Evolutionary conservation across 805 yeast genomes (phyloP).

Genomic region (Barnettozyma botsteinii): DNA sequence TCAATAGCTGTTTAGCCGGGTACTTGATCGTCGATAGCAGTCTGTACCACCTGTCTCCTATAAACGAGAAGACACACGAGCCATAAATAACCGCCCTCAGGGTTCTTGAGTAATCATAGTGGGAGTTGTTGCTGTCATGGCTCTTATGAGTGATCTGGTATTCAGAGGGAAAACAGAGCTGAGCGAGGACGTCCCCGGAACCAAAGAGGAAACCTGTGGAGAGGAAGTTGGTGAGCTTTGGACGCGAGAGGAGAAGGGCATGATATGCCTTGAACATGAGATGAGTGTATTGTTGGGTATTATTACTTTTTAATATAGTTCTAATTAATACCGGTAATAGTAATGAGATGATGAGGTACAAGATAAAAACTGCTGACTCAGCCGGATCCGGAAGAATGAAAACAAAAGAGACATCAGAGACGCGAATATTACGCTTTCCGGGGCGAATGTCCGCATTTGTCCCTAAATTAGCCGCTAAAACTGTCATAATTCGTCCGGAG

Average conservation of each 20-base stretch:
- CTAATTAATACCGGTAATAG: too few relatives aligned
- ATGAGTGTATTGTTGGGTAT: background rate
- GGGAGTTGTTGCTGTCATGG: background rate
- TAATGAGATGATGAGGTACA: too few relatives aligned
- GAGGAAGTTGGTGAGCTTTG: conserved; percentile 48
- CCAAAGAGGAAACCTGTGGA: conserved; percentile 63
- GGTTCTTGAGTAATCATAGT: conserved; percentile 51
- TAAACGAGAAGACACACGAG: conserved; percentile 64
- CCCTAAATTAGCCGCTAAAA: background rate
- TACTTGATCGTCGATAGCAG: conserved; percentile 39
- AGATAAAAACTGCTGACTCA: too few relatives aligned
- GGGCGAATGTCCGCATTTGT: too few relatives aligned
- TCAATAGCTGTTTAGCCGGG: conserved; percentile 25
- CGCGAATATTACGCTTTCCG: too few relatives aligned
- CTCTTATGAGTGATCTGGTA: too few relatives aligned
- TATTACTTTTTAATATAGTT: background rate
- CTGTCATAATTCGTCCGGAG: background rate
- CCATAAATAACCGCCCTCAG: conserved; percentile 66
- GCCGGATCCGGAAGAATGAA: too few relatives aligned
- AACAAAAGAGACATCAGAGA: too few relatives aligned
- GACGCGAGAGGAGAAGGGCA: conserved; percentile 33
- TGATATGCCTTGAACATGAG: conserved; percentile 17
- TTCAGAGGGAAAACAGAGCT: conserved; percentile 43
- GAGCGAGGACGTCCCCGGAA: conserved; percentile 72
- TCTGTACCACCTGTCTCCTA: conserved; percentile 69